Evolutionary conservation across 768 basidiomycete genomes (phyloP).

Genomic region (Polyporus arcularius): DNA sequence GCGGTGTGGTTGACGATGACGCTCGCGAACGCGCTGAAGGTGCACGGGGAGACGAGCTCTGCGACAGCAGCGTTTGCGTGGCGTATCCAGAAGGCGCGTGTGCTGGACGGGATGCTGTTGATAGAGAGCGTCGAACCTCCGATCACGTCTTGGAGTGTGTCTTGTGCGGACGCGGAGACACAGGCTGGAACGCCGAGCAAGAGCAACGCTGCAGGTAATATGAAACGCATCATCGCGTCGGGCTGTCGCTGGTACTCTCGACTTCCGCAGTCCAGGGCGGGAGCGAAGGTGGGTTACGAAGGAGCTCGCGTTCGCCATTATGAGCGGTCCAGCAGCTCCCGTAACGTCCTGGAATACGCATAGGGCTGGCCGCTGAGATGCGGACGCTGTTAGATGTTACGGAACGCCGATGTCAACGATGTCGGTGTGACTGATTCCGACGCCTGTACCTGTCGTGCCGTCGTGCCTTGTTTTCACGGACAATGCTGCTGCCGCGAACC

Average conservation of each 20-base stretch:
- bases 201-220: background rate
- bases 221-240: background rate
- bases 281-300: no score
- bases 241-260: no score
- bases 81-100: conserved; percentile 12
- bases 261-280: no score
- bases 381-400: no score
- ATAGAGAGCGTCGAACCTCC: conserved; percentile 2
- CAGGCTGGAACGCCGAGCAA: background rate
- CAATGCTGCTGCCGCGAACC: no score
- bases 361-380: no score
- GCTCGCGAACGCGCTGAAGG: conserved; percentile 11
- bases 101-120: conserved; percentile 10
- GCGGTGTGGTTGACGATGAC: conserved; percentile 18
- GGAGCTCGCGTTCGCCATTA: no score
- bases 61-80: conserved; percentile 8
- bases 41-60: conserved; percentile 5
- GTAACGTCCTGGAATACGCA: no score
- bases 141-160: background rate
- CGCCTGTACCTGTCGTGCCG: no score
- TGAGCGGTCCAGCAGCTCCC: background rate
- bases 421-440: background rate
- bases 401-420: background rate
- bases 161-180: background rate
- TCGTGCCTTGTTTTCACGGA: no score